These are phyloP conservation scores for Thelonectria discophora DNA, from an alignment of 2,329 filamentous ascomycete species.

Conservation along the genomic window DNA sequence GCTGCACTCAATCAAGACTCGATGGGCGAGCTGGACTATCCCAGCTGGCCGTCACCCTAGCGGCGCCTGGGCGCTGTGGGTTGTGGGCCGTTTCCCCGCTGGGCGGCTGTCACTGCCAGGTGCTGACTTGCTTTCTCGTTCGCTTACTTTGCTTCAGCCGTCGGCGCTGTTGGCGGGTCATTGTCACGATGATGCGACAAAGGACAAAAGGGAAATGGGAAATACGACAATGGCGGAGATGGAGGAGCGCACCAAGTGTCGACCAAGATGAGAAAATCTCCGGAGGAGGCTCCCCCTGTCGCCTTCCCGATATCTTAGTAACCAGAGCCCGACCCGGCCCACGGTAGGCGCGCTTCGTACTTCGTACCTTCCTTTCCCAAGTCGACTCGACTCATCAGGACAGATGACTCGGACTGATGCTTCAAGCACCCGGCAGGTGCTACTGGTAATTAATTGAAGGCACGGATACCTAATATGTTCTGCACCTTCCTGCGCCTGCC, in stretches of 20 bases:
- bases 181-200: slow-evolving; percentile 26
- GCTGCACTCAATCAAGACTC: slow-evolving; percentile 1
- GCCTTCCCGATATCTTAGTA: neutral
- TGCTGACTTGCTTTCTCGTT: slow-evolving; percentile 34
- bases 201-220: slow-evolving; percentile 18
- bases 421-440: no score
- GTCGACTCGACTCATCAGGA: no score
- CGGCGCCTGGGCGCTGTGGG: slow-evolving; percentile 12
- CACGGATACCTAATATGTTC: neutral
- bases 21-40: slow-evolving; percentile 11
- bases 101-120: slow-evolving; percentile 37
- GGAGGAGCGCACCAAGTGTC: neutral
- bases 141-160: slow-evolving; percentile 26
- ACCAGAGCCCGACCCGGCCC: neutral
- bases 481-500: neutral
- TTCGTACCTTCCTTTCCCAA: neutral
- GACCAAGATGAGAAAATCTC: neutral
- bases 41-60: slow-evolving; percentile 23
- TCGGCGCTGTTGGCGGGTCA: slow-evolving; percentile 21
- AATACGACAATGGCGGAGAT: slow-evolving; percentile 16
- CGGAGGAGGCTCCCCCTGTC: slow-evolving; percentile 1
- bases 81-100: slow-evolving; percentile 36
- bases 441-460: neutral
- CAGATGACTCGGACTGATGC: no score
- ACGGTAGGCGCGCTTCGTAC: neutral